phyloP scores from a whole-genome alignment of 2,329 filamentous ascomycete genomes.

The Cladosporium sp. region DNA sequence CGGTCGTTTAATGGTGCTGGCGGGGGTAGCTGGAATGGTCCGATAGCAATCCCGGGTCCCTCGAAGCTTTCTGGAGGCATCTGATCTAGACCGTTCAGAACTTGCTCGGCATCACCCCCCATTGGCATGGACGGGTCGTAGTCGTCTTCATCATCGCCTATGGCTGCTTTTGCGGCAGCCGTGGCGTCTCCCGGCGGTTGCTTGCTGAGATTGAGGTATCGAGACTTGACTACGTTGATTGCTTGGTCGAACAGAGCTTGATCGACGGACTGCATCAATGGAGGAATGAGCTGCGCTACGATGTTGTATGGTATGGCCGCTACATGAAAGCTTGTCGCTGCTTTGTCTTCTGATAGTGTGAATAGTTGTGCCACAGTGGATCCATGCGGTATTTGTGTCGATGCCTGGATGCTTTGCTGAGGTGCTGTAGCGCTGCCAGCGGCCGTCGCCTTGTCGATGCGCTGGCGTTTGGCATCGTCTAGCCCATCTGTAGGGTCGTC shows the following conservation, averaged over 20 bases:
- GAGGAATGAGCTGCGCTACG: constrained; percentile 75
- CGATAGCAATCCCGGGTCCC: constrained; percentile 50
- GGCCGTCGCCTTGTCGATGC: constrained; percentile 52
- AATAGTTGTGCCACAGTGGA: constrained; percentile 79
- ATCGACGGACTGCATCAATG: constrained; percentile 69
- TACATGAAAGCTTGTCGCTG: constrained; percentile 75
- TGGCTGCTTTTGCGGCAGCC: constrained; percentile 29
- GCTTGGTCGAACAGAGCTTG: constrained; percentile 64
- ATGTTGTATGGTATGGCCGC: constrained; percentile 70
- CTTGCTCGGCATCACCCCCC: constrained; percentile 71
- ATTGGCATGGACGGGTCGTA: constrained; percentile 85
- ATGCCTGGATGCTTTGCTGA: constrained; percentile 32
- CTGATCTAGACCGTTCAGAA: constrained; percentile 70
- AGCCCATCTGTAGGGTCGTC: constrained; percentile 65
- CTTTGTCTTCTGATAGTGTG: constrained; percentile 72
- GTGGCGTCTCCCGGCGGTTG: constrained; percentile 24
- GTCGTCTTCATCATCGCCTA: constrained; percentile 70
- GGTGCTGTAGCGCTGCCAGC: constrained; percentile 19
- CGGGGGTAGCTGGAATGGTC: constrained; percentile 72
- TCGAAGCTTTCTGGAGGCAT: constrained; percentile 44
- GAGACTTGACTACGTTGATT: constrained; percentile 53
- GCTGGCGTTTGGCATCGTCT: constrained; percentile 77
- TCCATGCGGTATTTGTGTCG: constrained; percentile 60
- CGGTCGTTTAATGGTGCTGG: constrained; percentile 69
- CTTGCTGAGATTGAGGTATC: constrained; percentile 37